Base-by-base conservation (phyloP, 495 filamentous ascomycete species). In the Penicillium lagena region DNA sequence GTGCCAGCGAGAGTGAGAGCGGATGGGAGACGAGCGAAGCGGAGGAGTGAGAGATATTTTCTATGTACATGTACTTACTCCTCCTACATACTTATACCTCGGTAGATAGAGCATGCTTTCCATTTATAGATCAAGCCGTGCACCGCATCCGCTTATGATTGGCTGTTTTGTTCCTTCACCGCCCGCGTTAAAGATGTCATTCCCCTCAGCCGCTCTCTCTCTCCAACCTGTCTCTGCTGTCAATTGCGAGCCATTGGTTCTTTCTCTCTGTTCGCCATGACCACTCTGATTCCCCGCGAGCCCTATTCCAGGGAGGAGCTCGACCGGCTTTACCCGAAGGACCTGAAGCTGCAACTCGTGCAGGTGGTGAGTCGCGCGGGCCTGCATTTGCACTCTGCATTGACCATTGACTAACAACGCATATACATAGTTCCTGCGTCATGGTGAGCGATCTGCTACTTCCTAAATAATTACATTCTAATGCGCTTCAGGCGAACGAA, bases 301-400 rank as follows among this genome's bases (percentile, higher is more conserved):
- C 81, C 89, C 0, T 97, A 96, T 67, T 81, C 82, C 35, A 66
- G 79, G 42, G 83, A 86, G 42, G 94, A 98, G 76, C 80, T 98
- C 14, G 65, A 70, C 31, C 67, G 72, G 51, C 83, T 98, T 37
- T 98, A 96, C 71, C 93, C 93, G 0, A 57, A 77, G 34, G 70
- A 70, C 12, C 71, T 98, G 39, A 76, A 94, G 62, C 81, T 98
- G 13, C 86, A 90, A 59, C 73, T 88, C 33, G 93, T 98, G 9
- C 93, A 98, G 63, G 74, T 98, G 48, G 80, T 85, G 69, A 50
- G 78, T 71, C 32, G 17, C 22, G 29, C 7, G 7, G 15, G 36
- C 9, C 27, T 10, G 30, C 34, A 39, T 11, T 40, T 29, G n/a
- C 32, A 47, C 9, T 6, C 27, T 30, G 8, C 12, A 37, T 12